A percentile compares a stretch with the other conserved stretches of the same genome.
phyloP scores from a whole-genome alignment of 441 rosid species.

The Mallotus repandus region DNA sequence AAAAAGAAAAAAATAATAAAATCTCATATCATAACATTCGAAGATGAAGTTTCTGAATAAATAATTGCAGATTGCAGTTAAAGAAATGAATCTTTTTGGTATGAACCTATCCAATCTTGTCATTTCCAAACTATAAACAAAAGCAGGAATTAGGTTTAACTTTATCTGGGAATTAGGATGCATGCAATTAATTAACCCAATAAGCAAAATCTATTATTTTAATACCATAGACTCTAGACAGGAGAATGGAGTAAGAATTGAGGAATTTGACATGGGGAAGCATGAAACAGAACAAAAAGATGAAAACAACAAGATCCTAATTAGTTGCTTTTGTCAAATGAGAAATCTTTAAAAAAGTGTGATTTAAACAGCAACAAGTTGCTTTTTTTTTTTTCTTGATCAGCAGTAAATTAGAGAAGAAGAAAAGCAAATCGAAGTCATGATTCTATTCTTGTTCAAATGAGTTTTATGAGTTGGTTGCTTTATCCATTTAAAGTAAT shows the following conservation, averaged over 20 bases:
- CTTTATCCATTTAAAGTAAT: conserved; percentile 13
- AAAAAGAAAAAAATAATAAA: neutral
- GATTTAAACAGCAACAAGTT: neutral
- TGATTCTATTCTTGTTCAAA: conserved; percentile 19
- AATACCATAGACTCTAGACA: neutral
- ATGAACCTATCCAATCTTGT: neutral
- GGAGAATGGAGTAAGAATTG: conserved; percentile 8
- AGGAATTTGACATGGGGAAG: conserved; percentile 18
- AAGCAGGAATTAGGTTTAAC: neutral
- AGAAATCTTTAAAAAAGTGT: conserved; percentile 1
- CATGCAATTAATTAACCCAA: neutral
- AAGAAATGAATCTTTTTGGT: conserved; percentile 10
- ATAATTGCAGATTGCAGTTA: neutral
- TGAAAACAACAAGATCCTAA: conserved; percentile 8
- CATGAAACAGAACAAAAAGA: conserved; percentile 1
- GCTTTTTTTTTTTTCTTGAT: neutral
- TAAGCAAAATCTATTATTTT: neutral
- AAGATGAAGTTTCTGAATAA: no score
- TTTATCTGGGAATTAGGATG: neutral
- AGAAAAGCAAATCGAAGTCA: neutral
- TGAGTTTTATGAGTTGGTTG: neutral
- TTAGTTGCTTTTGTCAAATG: conserved; percentile 4
- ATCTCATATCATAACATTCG: no score
- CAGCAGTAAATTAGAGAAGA: neutral
- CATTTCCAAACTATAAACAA: neutral